These are phyloP conservation scores for Backusella macrospora DNA, from an alignment of 192 early-diverging fungal species.

Conservation along the genomic window DNA sequence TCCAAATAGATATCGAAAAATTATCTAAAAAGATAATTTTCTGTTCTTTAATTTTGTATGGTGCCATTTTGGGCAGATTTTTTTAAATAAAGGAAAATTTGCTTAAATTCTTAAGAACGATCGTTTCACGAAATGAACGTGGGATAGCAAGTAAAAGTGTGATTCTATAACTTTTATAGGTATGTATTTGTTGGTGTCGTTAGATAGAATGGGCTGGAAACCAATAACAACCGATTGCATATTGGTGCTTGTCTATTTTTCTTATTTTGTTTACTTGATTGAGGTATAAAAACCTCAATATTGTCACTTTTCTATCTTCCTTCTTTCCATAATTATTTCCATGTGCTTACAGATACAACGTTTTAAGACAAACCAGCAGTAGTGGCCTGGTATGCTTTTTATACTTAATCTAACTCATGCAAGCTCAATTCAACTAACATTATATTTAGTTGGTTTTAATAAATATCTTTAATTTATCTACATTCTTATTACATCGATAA, in stretches of 20 bases:
- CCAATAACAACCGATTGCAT: too few relatives aligned
- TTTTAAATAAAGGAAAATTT: not conserved
- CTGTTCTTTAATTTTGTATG: too few relatives aligned
- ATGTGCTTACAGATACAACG: not conserved
- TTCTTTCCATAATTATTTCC: conserved; percentile 1
- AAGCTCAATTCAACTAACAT: conserved; percentile 4
- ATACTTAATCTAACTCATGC: conserved; percentile 1
- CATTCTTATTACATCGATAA: conserved; percentile 11
- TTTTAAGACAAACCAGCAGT: not conserved
- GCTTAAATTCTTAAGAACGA: not conserved
- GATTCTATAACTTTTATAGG: not conserved
- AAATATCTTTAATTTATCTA: conserved; percentile 5
- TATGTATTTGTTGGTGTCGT: not conserved
- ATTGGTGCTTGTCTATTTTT: not conserved
- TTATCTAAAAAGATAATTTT: too few relatives aligned
- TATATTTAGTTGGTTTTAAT: conserved; percentile 11
- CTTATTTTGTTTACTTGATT: not conserved
- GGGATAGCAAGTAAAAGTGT: conserved; percentile 1
- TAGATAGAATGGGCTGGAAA: not conserved
- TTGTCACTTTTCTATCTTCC: not conserved
- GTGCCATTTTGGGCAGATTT: too few relatives aligned
- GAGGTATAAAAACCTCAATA: conserved; percentile 1
- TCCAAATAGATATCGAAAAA: too few relatives aligned
- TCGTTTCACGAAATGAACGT: not conserved
- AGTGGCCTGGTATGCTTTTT: not conserved